These are phyloP conservation scores for Fusarium domesticum DNA, from an alignment of 2,329 filamentous ascomycete genomes.

Conservation along the genomic window DNA sequence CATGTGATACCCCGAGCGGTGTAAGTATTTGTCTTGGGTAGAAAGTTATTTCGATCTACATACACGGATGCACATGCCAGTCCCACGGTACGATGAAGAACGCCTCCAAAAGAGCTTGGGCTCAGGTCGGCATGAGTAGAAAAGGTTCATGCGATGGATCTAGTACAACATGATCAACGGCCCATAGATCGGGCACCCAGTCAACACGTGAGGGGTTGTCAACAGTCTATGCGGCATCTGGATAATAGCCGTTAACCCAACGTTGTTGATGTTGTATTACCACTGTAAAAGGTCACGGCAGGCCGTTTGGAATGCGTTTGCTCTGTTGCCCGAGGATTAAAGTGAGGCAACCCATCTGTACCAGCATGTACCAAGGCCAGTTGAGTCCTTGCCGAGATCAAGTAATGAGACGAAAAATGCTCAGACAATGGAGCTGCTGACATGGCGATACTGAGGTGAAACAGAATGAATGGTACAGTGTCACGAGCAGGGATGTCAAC, in stretches of 20 bases:
- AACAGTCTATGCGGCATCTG: neutral
- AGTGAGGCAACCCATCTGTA: neutral
- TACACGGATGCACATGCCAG: neutral
- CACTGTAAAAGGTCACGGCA: too few species aligned
- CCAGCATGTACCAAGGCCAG: neutral
- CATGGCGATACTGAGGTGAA: neutral
- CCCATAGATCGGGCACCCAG: neutral
- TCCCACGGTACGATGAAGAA: neutral
- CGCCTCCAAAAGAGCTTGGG: neutral
- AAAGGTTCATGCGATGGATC: too few species aligned
- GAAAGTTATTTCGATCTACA: neutral
- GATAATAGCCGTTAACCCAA: too few species aligned
- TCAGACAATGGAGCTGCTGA: neutral
- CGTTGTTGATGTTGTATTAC: too few species aligned
- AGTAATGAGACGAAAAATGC: neutral
- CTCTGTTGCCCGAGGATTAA: neutral
- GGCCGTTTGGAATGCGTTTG: neutral
- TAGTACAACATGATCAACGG: neutral
- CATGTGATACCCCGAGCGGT: neutral
- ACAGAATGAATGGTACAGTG: neutral
- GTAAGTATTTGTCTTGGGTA: neutral
- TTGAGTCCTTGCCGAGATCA: neutral
- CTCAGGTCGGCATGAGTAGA: too few species aligned
- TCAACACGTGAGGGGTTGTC: neutral
- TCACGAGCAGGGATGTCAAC: neutral